Evolutionary conservation across 2,329 filamentous ascomycete genomes (phyloP).

Genomic region (Penicillium sp.): DNA sequence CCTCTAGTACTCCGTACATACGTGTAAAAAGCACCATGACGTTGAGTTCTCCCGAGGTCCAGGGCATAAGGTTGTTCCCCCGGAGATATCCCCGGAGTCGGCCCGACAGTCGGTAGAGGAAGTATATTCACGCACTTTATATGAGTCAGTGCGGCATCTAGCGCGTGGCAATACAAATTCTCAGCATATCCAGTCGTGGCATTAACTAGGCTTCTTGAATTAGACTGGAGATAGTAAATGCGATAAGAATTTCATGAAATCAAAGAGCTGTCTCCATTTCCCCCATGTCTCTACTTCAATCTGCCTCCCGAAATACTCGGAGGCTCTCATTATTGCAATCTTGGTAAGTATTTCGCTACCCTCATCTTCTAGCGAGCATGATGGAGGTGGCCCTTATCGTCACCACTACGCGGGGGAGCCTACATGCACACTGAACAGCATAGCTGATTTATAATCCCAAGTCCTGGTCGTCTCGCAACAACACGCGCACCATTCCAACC

Average conservation of each 20-base stretch:
- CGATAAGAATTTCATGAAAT: not conserved
- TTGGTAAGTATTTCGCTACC: constrained; percentile 7
- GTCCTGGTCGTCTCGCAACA: not conserved
- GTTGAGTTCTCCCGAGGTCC: not conserved
- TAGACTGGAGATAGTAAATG: not conserved
- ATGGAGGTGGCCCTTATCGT: not conserved
- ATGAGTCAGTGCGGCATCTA: no score
- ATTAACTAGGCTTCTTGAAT: no score
- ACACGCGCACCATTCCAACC: not conserved
- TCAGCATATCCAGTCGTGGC: not conserved
- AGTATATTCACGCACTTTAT: not conserved
- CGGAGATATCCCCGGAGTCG: not conserved
- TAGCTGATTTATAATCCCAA: constrained; percentile 6
- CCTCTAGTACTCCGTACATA: not conserved
- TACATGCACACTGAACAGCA: not conserved
- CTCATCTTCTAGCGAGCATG: not conserved
- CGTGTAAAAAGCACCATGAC: not conserved
- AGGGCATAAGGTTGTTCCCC: not conserved
- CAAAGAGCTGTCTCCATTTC: not conserved
- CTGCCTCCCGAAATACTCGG: not conserved
- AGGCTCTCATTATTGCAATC: not conserved
- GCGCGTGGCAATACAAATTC: not conserved
- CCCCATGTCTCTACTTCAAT: constrained; percentile 8
- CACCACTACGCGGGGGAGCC: constrained; percentile 3
- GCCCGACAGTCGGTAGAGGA: not conserved